These are phyloP conservation scores for Crithidia bombi DNA, from an alignment of 208 protist species.

Conservation along the genomic window DNA sequence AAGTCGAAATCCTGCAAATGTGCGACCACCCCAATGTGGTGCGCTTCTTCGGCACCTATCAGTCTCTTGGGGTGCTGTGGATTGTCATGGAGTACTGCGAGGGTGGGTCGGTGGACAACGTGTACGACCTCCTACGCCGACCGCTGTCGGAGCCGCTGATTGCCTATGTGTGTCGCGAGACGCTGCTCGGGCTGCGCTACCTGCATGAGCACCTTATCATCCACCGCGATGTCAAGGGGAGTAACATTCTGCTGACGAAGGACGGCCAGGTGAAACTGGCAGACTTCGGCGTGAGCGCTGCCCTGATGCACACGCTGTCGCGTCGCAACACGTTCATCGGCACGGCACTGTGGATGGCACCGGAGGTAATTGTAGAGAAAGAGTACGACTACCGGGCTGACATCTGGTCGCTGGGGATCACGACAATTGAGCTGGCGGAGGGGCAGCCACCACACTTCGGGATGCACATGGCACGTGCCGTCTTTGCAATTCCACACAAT, in stretches of 20 bases:
- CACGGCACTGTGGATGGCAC: conserved; percentile 94
- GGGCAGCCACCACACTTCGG: conserved; percentile 90
- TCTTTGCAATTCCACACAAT: conserved; percentile 80
- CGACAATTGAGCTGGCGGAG: conserved; percentile 96
- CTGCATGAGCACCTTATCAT: conserved; percentile 86
- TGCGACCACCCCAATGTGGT: conserved; percentile 92
- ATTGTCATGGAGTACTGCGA: conserved; percentile 95
- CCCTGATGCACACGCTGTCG: conserved; percentile 82
- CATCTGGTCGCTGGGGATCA: conserved; percentile 97
- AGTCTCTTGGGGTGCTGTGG: conserved; percentile 85
- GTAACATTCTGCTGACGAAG: conserved; percentile 92
- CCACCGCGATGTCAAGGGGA: conserved; percentile 95
- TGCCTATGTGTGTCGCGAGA: conserved; percentile 85
- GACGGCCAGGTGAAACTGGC: conserved; percentile 93
- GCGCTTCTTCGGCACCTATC: conserved; percentile 87
- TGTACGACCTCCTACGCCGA: conserved; percentile 82
- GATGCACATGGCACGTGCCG: conserved; percentile 78
- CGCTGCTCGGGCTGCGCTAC: conserved; percentile 88
- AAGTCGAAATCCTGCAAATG: conserved; percentile 87
- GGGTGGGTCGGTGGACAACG: conserved; percentile 87
- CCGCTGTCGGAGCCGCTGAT: conserved; percentile 86
- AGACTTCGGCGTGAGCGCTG: conserved; percentile 91
- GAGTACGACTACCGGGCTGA: conserved; percentile 94
- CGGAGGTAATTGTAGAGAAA: conserved; percentile 88
- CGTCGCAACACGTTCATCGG: conserved; percentile 91